Conservation (phyloP, 345 rosid species). For the Carallia brachiata region DNA sequence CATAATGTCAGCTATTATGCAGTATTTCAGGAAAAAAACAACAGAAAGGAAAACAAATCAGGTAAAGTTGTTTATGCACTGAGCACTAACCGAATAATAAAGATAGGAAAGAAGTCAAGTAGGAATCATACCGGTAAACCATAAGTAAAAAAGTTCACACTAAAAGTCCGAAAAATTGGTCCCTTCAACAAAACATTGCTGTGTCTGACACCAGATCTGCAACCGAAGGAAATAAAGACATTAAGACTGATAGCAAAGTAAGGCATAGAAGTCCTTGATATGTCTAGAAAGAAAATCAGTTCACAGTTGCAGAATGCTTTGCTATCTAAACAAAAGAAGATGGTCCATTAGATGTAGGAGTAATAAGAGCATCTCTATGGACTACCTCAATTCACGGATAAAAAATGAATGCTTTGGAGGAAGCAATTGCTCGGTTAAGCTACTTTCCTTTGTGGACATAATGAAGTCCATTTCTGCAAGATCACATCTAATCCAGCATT, state of each 20-base stretch:
- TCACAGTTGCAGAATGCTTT: neutral
- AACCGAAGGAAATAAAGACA: conserved; percentile 2
- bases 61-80: no score
- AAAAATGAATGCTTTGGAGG: conserved; percentile 42
- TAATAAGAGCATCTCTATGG: neutral
- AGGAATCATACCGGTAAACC: conserved; percentile 44
- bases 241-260: neutral
- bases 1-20: no score
- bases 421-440: conserved; percentile 41
- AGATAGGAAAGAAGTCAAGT: neutral
- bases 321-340: neutral
- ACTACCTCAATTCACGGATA: conserved; percentile 44
- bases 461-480: conserved; percentile 46
- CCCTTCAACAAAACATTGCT: conserved; percentile 33
- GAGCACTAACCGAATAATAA: neutral
- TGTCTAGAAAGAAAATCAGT: neutral
- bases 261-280: neutral
- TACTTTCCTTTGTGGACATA: conserved; percentile 31
- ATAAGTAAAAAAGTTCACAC: conserved; percentile 48
- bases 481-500: conserved; percentile 48
- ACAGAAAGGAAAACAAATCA: neutral
- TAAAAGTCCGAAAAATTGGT: conserved; percentile 41
- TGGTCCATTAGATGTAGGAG: neutral
- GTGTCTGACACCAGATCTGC: conserved; percentile 39
- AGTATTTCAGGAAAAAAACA: no score